Percentiles rank a stretch among this genome's conserved stretches.
Evolutionary conservation across 192 early-diverging fungal species (phyloP).

Genomic region (Backusella mclennaniae): DNA sequence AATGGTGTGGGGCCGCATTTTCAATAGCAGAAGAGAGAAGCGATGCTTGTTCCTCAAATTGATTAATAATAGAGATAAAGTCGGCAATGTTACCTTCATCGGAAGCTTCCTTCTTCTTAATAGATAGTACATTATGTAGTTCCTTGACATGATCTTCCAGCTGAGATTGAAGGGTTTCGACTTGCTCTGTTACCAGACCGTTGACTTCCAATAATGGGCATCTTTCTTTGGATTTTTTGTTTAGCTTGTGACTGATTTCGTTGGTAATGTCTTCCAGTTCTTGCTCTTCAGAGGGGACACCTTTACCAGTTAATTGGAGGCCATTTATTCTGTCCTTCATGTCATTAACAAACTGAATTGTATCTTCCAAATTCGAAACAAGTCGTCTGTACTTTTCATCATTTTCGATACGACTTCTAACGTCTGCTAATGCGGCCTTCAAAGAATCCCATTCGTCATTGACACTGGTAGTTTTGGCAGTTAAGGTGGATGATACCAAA

Average conservation of each 20-base stretch:
- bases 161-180: neutral
- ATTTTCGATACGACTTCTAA: constrained; percentile 21
- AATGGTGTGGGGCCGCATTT: constrained; percentile 25
- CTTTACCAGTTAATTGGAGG: constrained; percentile 19
- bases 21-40: constrained; percentile 31
- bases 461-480: neutral
- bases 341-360: constrained; percentile 19
- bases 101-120: constrained; percentile 23
- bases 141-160: constrained; percentile 16
- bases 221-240: constrained; percentile 1
- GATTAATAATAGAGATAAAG: constrained; percentile 31
- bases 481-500: neutral
- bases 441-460: constrained; percentile 29
- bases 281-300: constrained; percentile 14
- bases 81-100: constrained; percentile 28
- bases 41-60: constrained; percentile 31
- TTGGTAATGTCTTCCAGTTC: constrained; percentile 19
- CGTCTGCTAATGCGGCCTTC: constrained; percentile 14
- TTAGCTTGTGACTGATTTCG: neutral
- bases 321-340: constrained; percentile 19
- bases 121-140: constrained; percentile 23
- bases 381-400: neutral
- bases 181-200: neutral
- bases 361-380: constrained; percentile 20
- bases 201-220: constrained; percentile 1